Evolutionary conservation across 164 flowering plant genomes (phyloP).

Genomic region (Aristolochia contorta): DNA sequence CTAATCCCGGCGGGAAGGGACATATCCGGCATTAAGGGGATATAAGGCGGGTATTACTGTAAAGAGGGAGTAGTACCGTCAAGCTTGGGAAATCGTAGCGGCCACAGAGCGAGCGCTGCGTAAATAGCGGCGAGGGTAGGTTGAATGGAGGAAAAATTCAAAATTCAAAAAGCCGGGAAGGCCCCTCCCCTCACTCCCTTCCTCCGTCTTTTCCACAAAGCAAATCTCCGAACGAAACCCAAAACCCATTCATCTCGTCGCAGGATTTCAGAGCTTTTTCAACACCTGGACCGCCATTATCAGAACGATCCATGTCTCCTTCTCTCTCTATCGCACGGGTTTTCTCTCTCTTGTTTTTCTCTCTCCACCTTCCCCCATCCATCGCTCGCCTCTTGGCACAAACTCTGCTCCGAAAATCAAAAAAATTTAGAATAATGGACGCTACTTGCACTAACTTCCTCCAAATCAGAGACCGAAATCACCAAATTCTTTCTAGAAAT

Average conservation of each 20-base stretch:
- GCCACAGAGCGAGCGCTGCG: not conserved
- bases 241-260: not conserved
- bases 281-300: conserved; percentile 5
- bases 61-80: too few species aligned
- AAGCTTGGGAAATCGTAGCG: too few species aligned
- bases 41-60: too few species aligned
- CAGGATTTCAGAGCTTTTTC: conserved; percentile 7
- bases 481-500: conserved; percentile 4
- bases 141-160: not conserved
- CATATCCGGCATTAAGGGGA: too few species aligned
- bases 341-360: not conserved
- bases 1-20: too few species aligned
- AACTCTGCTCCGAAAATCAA: not conserved
- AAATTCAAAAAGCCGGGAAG: not conserved
- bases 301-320: not conserved
- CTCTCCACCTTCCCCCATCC: not conserved
- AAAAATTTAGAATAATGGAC: not conserved
- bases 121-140: not conserved
- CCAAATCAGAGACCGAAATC: conserved; percentile 2
- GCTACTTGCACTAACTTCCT: conserved; percentile 1
- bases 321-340: not conserved
- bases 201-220: not conserved
- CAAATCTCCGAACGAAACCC: not conserved
- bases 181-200: not conserved
- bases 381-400: conserved; percentile 2